These are phyloP conservation scores for Cucumis melo DNA, from an alignment of 306 rosid species.

Conservation along the genomic window DNA sequence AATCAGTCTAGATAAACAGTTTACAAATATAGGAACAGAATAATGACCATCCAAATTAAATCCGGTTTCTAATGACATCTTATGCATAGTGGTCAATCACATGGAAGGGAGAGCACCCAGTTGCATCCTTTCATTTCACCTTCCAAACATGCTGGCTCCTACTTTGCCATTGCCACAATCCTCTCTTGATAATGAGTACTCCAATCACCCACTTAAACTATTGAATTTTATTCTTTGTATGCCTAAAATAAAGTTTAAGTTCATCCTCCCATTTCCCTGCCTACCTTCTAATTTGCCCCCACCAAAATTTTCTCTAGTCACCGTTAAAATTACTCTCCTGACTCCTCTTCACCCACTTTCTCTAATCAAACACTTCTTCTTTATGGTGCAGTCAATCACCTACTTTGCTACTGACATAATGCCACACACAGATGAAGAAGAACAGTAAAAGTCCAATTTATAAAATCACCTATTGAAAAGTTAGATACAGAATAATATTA, in stretches of 20 bases:
- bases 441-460: neutral
- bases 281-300: neutral
- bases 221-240: neutral
- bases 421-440: neutral
- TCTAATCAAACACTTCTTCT: neutral
- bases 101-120: neutral
- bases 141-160: neutral
- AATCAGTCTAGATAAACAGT: neutral
- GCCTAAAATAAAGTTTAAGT: neutral
- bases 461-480: neutral
- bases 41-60: neutral
- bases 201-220: neutral
- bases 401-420: neutral
- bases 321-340: neutral
- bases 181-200: neutral
- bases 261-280: neutral
- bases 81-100: neutral
- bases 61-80: neutral
- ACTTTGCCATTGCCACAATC: neutral
- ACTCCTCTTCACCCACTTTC: neutral
- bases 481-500: neutral
- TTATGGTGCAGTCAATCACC: neutral
- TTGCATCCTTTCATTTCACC: neutral
- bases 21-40: neutral
- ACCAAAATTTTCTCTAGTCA: neutral